phyloP scores from a whole-genome alignment of 805 yeast genomes.

The Sugiyamaella chiloensis region DNA sequence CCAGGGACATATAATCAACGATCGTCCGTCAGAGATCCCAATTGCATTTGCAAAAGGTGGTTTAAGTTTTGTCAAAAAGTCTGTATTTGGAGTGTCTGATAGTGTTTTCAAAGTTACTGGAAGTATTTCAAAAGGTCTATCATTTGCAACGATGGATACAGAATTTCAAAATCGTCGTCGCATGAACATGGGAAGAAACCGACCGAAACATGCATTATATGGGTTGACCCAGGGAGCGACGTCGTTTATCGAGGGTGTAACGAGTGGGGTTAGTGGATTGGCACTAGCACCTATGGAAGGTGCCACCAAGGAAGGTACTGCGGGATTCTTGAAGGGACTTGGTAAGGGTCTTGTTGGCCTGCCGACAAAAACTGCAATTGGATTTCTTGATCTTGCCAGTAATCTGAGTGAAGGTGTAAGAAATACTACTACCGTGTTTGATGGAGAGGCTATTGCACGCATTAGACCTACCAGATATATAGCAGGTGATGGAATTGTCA shows the following conservation, averaged over 20 bases:
- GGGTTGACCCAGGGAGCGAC: constrained; percentile 85
- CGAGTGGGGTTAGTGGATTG: constrained; percentile 86
- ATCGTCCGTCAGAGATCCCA: constrained; percentile 93
- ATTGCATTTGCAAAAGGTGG: constrained; percentile 97
- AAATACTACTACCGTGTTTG: constrained; percentile 87
- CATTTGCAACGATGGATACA: constrained; percentile 84
- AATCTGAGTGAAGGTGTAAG: constrained; percentile 92
- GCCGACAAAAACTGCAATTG: constrained; percentile 96
- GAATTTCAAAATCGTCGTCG: constrained; percentile 75
- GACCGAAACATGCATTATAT: constrained; percentile 78
- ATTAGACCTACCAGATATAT: constrained; percentile 81
- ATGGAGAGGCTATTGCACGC: constrained; percentile 69
- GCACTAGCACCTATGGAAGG: constrained; percentile 92
- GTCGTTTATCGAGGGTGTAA: constrained; percentile 78
- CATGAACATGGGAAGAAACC: constrained; percentile 64
- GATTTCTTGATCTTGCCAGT: constrained; percentile 86
- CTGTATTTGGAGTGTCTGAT: constrained; percentile 92
- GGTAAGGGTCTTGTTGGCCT: constrained; percentile 94
- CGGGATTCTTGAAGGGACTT: constrained; percentile 88
- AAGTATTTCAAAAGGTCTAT: constrained; percentile 87
- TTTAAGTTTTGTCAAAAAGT: constrained; percentile 85
- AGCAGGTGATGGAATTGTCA: constrained; percentile 65
- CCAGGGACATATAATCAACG: constrained; percentile 90
- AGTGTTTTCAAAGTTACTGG: constrained; percentile 91
- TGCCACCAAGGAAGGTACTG: constrained; percentile 81